Evolutionary conservation across 345 rosid genomes (phyloP).

Genomic region (Corymbia maculata): DNA sequence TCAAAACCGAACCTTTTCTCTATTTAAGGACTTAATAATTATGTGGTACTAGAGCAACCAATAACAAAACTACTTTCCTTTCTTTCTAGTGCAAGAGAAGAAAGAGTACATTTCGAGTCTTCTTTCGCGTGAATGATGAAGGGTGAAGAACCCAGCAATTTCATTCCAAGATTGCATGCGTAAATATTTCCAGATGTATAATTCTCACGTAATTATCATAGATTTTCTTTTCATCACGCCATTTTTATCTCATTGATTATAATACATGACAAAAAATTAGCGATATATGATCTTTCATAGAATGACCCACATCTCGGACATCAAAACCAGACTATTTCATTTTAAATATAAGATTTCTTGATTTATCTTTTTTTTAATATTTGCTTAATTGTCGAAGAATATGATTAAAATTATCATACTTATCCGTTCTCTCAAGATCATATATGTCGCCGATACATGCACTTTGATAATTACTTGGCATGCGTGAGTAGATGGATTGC

Average conservation of each 20-base stretch:
- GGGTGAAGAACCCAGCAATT: not conserved
- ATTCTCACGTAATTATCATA: not conserved
- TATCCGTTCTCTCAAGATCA: not conserved
- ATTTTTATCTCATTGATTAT: not conserved
- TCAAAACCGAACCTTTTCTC: not conserved
- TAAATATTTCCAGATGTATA: not conserved
- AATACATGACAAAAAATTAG: not conserved
- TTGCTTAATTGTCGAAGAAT: not conserved
- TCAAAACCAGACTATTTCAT: not conserved
- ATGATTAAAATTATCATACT: not conserved
- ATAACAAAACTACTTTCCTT: not conserved
- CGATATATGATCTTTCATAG: not conserved
- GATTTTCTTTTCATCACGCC: not conserved
- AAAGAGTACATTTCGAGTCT: not conserved
- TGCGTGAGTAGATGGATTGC: not conserved
- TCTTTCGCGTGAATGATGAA: not conserved
- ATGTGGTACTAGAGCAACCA: not conserved
- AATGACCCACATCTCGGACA: not conserved
- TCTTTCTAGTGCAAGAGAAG: not conserved
- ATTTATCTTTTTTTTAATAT: not conserved
- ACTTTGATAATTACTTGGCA: not conserved
- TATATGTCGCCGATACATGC: not conserved
- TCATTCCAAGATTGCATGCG: not conserved
- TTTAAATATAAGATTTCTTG: not conserved
- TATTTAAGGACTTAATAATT: not conserved